Conservation (phyloP, 2,329 filamentous ascomycete species). For the Colletotrichum horii region DNA sequence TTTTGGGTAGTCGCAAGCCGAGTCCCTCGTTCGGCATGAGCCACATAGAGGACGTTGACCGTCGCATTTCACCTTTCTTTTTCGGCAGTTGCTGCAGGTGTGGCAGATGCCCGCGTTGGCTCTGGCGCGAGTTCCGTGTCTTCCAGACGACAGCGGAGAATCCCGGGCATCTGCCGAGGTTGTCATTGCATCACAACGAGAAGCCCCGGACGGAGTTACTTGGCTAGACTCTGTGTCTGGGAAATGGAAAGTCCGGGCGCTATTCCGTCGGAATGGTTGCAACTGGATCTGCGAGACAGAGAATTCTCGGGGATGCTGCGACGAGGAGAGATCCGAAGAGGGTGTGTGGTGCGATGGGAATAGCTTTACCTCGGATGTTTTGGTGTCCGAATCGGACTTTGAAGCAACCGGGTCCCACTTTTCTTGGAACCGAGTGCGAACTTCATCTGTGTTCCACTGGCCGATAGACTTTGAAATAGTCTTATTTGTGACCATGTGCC, state of each 20-base stretch:
- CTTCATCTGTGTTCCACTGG: too few relatives aligned
- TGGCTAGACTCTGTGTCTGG: background rate
- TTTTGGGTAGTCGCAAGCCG: background rate
- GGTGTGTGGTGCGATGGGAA: background rate
- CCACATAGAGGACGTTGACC: background rate
- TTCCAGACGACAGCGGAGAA: background rate
- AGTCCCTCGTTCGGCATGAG: background rate
- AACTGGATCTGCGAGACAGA: background rate
- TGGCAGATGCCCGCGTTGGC: background rate
- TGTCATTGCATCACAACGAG: background rate
- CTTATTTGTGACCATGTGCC: background rate
- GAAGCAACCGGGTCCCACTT: background rate
- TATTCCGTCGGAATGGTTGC: background rate
- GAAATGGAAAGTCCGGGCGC: background rate
- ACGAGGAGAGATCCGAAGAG: background rate
- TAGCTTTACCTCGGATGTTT: background rate
- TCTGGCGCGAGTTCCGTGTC: background rate
- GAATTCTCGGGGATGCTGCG: background rate
- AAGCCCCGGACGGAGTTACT: background rate
- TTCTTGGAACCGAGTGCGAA: background rate
- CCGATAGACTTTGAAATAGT: too few relatives aligned
- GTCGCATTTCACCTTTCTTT: background rate
- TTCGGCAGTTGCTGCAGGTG: background rate
- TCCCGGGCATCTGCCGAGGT: background rate
- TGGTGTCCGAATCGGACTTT: background rate